Evolutionary conservation across 805 yeast genomes (phyloP).

Genomic region (Myxozyma mucilagina): DNA sequence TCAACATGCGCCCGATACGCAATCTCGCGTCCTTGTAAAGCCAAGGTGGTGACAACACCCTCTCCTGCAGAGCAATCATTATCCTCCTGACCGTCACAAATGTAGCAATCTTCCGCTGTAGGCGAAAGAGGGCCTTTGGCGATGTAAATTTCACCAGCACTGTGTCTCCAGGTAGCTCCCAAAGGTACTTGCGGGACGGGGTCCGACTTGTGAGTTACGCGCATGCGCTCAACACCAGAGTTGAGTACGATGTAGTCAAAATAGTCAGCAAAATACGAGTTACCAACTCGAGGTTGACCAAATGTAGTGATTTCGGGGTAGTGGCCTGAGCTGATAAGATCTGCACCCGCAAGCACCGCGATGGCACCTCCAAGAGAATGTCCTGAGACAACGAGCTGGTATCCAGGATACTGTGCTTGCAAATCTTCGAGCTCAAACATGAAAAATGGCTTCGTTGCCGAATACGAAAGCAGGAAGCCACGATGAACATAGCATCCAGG

Average conservation of each 20-base stretch:
- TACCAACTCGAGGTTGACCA: constrained; percentile 69
- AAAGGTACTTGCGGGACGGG: constrained; percentile 32
- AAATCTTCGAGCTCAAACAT: constrained; percentile 27
- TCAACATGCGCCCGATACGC: constrained; percentile 30
- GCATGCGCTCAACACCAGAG: constrained; percentile 5
- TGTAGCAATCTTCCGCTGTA: constrained; percentile 22
- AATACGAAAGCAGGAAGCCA: constrained; percentile 56
- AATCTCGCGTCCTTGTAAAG: constrained; percentile 18
- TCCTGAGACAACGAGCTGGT: constrained; percentile 58
- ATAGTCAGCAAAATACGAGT: constrained; percentile 51
- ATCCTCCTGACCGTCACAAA: constrained; percentile 33
- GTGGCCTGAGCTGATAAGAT: constrained; percentile 54
- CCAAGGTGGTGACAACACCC: constrained; percentile 23
- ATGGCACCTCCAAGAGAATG: constrained; percentile 80
- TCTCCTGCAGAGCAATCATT: constrained; percentile 30
- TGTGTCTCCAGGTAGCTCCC: constrained; percentile 25
- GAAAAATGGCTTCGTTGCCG: constrained; percentile 45
- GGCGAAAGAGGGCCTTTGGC: constrained; percentile 32
- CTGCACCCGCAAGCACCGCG: constrained; percentile 63
- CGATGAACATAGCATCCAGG: constrained; percentile 58
- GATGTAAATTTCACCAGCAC: constrained; percentile 28
- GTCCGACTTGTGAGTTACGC: constrained; percentile 33
- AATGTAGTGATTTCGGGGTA: constrained; percentile 57
- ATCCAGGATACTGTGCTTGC: constrained; percentile 48
- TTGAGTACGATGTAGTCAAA: constrained; percentile 44